Evolutionary conservation across 371 early-diverging fungal species (phyloP), one percentile per base, ranked within the genome.

Genomic region (Mucor ambiguus): DNA sequence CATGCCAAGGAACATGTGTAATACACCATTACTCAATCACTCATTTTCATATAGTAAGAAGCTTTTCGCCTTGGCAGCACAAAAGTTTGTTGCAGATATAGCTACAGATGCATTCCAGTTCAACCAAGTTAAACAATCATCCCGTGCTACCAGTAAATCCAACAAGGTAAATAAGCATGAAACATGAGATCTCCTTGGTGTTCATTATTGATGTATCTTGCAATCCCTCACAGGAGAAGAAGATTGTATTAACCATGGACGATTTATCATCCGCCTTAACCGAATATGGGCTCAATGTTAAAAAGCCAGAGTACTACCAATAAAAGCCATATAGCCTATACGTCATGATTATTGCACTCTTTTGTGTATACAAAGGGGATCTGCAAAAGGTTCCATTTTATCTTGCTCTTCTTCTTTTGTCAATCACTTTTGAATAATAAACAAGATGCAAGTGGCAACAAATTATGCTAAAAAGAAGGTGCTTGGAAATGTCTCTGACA

Each of bases 51-150:
- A 16, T 73, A 92, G 90, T 55, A 96, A 96, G 78, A 87, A 95
- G 33, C 74, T 96, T 38, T 82, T 97, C 24, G 95, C 94, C 3
- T 79, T 98, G 57, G 96, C 95, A 0, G 92, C 97, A 20, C 98
- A 98, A 84, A 97, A 96, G 74, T 97, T 97, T 63, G 84, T 97
- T 20, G 87, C 96, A 2, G 98, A 97, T 69, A 89, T 98, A 65
- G 95, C 96, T 9, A 93, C 92, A 0, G 97, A 97, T 69, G 97
- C 98, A 4, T 90, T 92, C 73, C 98, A 97, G 69, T 95, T 92
- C 77, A 89, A 89, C 71, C 93, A 95, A 70, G 90, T 96, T 22
- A 81, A 95, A 33, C 93, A 93, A 72, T 95, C 78, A 79, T 86
- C 72, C 72, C 70, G 77, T 16, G 61, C 43, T 7, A 49, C 67